Evolutionary conservation across 1,139 yeast genomes (phyloP), one percentile per base, ranked within the genome.

Genomic region (Pichia sp.): DNA sequence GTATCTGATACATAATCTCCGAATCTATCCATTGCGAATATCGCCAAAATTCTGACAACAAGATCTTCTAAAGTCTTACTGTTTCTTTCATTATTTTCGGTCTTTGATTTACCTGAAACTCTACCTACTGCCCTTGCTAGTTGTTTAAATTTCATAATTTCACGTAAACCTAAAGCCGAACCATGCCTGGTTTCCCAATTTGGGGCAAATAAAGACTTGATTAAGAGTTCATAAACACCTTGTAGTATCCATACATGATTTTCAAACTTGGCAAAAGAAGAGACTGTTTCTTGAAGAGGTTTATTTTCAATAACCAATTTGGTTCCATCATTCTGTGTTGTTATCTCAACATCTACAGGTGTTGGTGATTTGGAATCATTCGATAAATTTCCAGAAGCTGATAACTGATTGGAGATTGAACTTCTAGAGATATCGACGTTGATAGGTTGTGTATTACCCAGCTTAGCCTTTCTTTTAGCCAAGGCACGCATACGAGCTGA

Each of bases 1-100:
- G 95, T 93, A 59, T 93, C 99, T 36, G 95, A 84, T 31, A 93
- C 95, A 60, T 85, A 93, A 63, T 93, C 99, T 42, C 97, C 98
- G 63, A 93, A 93, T 54, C 97, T 67, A 62, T 93, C 99, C 43
- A 91, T 69, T 4, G 96, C 93, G 62, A 93, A 86, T 18, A 93
- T 68, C 12, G 95, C 84, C 58, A 95, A 72, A 35, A 93, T 60
- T 46, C 96, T 72, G 23, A 94, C 88, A 1, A 95, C 83, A 49
- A 91, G 68, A 60, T 93, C 98, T 59, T 91, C 96, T 31, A 93
- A 68, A 44, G 91, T 84, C 28, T 71, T 73, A 20, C 69, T 63
- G 56, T 91, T 91, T 49, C 81, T 71, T 7, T 50, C 46, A 50
- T 78, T 76, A 56, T 93, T 93, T 48, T 83, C 85, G 28, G 63